Evolutionary conservation across 345 rosid genomes (phyloP).

Genomic region (Moricandia arvensis): DNA sequence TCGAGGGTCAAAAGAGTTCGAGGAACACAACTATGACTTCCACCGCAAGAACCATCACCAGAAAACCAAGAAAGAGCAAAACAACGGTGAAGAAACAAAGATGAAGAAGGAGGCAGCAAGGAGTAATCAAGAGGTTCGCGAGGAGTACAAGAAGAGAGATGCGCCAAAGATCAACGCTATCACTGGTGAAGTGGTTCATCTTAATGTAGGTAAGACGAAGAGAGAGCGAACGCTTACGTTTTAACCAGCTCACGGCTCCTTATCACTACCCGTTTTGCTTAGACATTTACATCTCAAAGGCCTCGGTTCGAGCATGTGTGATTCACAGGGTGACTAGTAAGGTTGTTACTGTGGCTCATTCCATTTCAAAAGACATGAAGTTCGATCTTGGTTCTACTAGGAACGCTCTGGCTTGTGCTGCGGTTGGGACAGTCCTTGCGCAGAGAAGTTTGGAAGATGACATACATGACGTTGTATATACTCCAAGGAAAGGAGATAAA

Average conservation of each 20-base stretch:
- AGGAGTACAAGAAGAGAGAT: slow-evolving; percentile 34
- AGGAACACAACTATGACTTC: slow-evolving; percentile 71
- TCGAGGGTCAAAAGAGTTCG: slow-evolving; percentile 68
- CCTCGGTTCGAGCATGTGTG: slow-evolving; percentile 80
- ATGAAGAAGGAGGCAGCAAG: slow-evolving; percentile 34
- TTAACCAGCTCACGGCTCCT: slow-evolving; percentile 84
- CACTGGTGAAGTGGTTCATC: background rate
- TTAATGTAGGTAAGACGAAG: slow-evolving; percentile 32
- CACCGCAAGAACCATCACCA: slow-evolving; percentile 57
- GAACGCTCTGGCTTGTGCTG: slow-evolving; percentile 63
- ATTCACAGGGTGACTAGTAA: slow-evolving; percentile 81
- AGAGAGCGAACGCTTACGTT: slow-evolving; percentile 64
- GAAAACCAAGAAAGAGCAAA: slow-evolving; percentile 38
- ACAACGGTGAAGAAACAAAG: slow-evolving; percentile 27
- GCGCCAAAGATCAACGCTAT: slow-evolving; percentile 24
- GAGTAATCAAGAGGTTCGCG: slow-evolving; percentile 30
- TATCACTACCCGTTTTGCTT: slow-evolving; percentile 86
- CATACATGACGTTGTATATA: slow-evolving; percentile 64
- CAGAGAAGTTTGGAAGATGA: slow-evolving; percentile 80
- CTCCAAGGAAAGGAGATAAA: slow-evolving; percentile 79
- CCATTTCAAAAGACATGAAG: slow-evolving; percentile 84
- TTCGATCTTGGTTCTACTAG: slow-evolving; percentile 72
- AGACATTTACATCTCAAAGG: slow-evolving; percentile 76
- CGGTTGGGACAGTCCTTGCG: slow-evolving; percentile 73
- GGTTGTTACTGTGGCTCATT: slow-evolving; percentile 87